phyloP scores from a whole-genome alignment of 805 yeast species.

The Candida silvicultrix region DNA sequence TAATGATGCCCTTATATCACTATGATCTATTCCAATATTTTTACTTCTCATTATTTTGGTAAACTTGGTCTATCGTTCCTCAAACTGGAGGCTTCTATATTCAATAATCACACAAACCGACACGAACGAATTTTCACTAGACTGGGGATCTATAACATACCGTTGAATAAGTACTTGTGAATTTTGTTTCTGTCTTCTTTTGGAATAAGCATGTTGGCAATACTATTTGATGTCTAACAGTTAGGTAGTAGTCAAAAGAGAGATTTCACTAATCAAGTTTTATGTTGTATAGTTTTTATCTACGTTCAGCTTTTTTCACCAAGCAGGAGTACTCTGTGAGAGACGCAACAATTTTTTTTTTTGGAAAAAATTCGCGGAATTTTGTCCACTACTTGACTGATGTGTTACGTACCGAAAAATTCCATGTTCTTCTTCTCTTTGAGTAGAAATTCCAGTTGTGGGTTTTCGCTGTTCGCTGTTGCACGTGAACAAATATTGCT shows the following conservation, averaged over 20 bases:
- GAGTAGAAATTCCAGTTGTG: too few relatives aligned
- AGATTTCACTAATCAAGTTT: neutral
- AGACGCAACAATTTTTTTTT: constrained; percentile 4
- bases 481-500: too few relatives aligned
- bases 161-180: constrained; percentile 98
- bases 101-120: neutral
- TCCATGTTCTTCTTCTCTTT: too few relatives aligned
- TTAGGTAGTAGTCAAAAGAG: neutral
- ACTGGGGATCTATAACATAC: constrained; percentile 45
- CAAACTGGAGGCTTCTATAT: too few relatives aligned
- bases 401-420: neutral
- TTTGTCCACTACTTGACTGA: neutral
- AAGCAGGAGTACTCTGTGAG: constrained; percentile 9
- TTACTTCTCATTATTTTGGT: too few relatives aligned
- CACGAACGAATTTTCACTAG: neutral
- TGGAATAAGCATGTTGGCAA: constrained; percentile 86
- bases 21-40: too few relatives aligned
- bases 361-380: too few relatives aligned
- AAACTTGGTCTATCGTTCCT: too few relatives aligned
- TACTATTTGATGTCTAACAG: constrained; percentile 3
- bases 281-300: neutral
- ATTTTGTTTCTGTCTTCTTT: constrained; percentile 99
- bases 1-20: too few relatives aligned
- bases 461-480: too few relatives aligned
- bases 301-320: constrained; percentile 15